Evolutionary conservation across 306 rosid genomes (phyloP), one percentile per base, ranked within the genome.

Genomic region (Acacia crassicarpa): DNA sequence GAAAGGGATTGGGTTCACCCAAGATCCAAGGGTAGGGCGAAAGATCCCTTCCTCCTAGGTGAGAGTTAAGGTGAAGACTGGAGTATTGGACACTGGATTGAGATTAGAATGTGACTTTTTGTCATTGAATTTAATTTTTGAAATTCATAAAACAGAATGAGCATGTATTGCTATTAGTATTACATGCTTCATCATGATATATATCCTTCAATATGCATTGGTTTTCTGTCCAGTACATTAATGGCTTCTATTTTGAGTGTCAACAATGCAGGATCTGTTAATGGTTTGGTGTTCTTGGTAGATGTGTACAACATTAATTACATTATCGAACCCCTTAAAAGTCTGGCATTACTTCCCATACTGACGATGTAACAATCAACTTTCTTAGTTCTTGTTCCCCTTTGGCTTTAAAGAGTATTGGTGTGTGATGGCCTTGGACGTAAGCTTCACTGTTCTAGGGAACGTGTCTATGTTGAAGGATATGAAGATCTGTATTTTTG

Each of bases 341-440:
- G 45, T 67, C 23, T 3, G 46, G 72, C 72, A 35, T 17, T 17
- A 16, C 1, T 35, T 67, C 16, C 72, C 72, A 20, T 68, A 10
- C 32, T 2, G 51, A 40, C 4, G 41, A 20, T 38, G 74, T 67
- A 33, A n/a, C 51, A n/a, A 68, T 8, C 30, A n/a, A 68, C 30
- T 19, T 68, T 38, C 32, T 40, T 38, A 40, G 51, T 68, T 51
- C 17, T 40, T 20, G 9, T 11, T 68, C 51, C 19, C 30, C 74
- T 68, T 38, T 20, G 49, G 32, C 74, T 20, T 40, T 68, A 33
- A 67, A 67, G 51, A n/a, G 74, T 68, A n/a, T 68, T 68, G 74
- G 51, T 41, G 17, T 25, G 12, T 20, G 49, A 38, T 68, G n/a
- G 17, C 10, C 48, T 41, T 68, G 46, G 51, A 40, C 19, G 51